These are phyloP conservation scores for Aspergillus clavatus DNA, from an alignment of 2,329 filamentous ascomycete species.

Conservation along the genomic window DNA sequence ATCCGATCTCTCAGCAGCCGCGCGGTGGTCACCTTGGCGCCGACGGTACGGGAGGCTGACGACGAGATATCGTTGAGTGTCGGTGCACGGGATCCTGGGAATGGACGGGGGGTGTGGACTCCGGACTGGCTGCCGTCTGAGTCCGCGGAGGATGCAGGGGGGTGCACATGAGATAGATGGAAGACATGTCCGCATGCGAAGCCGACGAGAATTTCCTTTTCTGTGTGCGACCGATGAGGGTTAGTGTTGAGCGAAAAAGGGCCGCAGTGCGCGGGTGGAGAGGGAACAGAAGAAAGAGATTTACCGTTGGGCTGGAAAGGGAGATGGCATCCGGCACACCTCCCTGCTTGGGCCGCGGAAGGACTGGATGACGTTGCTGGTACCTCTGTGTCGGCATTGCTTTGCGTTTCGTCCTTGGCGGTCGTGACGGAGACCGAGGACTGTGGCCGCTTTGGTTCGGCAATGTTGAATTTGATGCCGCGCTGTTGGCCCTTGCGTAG, in stretches of 20 bases:
- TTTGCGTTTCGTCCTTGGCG: constrained; percentile 8
- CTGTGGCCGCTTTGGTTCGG: constrained; percentile 22
- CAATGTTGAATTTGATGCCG: constrained; percentile 83
- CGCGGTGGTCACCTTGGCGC: constrained; percentile 82
- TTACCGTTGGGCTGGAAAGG: constrained; percentile 38
- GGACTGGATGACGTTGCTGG: background rate
- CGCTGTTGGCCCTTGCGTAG: constrained; percentile 74
- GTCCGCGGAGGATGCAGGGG: constrained; percentile 27
- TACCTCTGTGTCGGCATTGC: too few species aligned
- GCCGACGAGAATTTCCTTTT: constrained; percentile 55
- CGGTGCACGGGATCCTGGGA: constrained; percentile 13
- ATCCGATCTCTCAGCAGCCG: constrained; percentile 69
- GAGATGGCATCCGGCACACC: constrained; percentile 37
- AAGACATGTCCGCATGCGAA: constrained; percentile 67
- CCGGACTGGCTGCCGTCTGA: constrained; percentile 17
- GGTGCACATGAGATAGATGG: constrained; percentile 58
- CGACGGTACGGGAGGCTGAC: constrained; percentile 56
- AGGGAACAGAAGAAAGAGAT: background rate
- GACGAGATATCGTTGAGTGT: constrained; percentile 24
- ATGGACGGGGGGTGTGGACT: constrained; percentile 20
- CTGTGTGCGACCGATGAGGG: constrained; percentile 22
- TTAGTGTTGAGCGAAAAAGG: too few species aligned
- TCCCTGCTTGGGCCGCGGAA: constrained; percentile 20
- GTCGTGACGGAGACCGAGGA: background rate
- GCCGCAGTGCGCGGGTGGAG: background rate